Conservation (phyloP, 2,329 filamentous ascomycete species). For the Sphaceloma murrayae region DNA sequence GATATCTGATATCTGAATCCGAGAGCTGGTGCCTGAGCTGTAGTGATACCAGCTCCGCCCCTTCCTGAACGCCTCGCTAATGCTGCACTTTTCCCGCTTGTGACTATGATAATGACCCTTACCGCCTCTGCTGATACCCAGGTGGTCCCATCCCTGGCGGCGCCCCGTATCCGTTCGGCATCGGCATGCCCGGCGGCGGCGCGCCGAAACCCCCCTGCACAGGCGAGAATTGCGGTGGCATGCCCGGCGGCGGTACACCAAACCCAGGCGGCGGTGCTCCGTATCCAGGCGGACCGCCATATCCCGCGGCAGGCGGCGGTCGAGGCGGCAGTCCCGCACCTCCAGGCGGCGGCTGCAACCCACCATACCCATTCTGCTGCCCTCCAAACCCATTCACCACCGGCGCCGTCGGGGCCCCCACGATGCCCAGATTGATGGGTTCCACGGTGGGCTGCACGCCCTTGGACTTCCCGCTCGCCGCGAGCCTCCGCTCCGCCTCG, state of each 20-base stretch:
- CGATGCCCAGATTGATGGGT: slow-evolving; percentile 58
- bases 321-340: slow-evolving; percentile 55
- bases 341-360: slow-evolving; percentile 51
- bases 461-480: slow-evolving; percentile 85
- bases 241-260: slow-evolving; percentile 32
- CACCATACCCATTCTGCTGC: slow-evolving; percentile 30
- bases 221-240: slow-evolving; percentile 32
- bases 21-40: not conserved
- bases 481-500: slow-evolving; percentile 81
- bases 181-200: slow-evolving; percentile 41
- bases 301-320: slow-evolving; percentile 60
- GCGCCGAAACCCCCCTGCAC: slow-evolving; percentile 27
- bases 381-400: slow-evolving; percentile 29
- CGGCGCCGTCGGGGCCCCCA: slow-evolving; percentile 33
- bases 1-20: no score
- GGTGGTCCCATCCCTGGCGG: slow-evolving; percentile 18
- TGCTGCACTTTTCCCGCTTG: slow-evolving; percentile 12
- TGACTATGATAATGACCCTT: not conserved
- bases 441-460: slow-evolving; percentile 79
- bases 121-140: slow-evolving; percentile 17
- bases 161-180: slow-evolving; percentile 19
- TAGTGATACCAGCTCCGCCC: no score
- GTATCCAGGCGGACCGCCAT: slow-evolving; percentile 54
- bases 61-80: slow-evolving; percentile 19
- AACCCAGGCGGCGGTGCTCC: slow-evolving; percentile 25